Base-by-base conservation (phyloP, 2,329 filamentous ascomycete species). In the Akanthomyces dipterigenus region DNA sequence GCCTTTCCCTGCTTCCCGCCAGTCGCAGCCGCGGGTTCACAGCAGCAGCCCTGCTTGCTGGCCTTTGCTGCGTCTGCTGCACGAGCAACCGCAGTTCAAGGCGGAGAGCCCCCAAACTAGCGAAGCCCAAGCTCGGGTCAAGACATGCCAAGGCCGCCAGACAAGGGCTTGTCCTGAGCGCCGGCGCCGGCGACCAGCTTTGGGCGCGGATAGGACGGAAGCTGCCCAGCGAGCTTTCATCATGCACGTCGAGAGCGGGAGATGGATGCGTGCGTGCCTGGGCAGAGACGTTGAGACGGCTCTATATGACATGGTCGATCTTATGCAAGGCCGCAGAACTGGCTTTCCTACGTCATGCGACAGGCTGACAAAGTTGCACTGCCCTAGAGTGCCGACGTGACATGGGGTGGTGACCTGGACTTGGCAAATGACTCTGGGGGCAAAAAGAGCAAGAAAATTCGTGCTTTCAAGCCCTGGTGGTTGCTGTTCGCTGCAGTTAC, bases 351-450 rank as follows among this genome's bases (percentile, higher is more conserved):
- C 55, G 55, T 48, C 55, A 57, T 49, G 55, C 20, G 40, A 18
- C 40, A 24, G 42, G 54, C 54, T 56, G 54, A 56, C 54, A 28
- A 28, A 49, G 11, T 34, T 57, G 43, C 55, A 57, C 55, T 26
- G 22, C 50, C 31, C 14, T 26, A 18, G 2, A 40, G 9, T 57
- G 55, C n/a, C 55, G 55, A 57, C 55, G 55, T 57, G 55, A 57
- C 43, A 57, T 49, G 43, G 53, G 38, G 26, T 28, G 43, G 43
- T 57, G 55, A 57, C 55, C n/a, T 20, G 26, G 28, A 56, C 54
- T 56, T 48, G 54, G 54, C 54, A 7, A 31, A n/a, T 16, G 16
- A n/a, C 26, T 26, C 26, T 49, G 14, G 6, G 26, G 24, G 24
- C 46, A n/a, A 36, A 20, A 34, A 11, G 20, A 43, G 20, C 24